Conservation (phyloP, 139 green algal species). For the Chlamydomonas schloesseri region DNA sequence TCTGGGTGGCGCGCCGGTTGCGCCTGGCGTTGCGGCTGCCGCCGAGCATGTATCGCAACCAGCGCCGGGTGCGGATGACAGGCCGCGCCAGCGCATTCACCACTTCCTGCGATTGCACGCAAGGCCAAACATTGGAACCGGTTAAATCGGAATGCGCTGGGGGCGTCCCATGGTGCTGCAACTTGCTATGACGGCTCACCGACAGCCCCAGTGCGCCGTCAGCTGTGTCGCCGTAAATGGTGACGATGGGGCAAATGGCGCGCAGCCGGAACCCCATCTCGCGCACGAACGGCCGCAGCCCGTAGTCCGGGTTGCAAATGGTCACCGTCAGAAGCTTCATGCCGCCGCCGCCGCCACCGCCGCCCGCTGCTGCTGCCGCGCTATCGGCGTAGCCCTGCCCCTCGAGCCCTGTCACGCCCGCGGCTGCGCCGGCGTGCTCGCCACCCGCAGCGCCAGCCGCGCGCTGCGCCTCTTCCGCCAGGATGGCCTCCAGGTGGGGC, state of each 20-base stretch:
- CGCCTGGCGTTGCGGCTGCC: too few relatives aligned
- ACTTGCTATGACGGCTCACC: too few relatives aligned
- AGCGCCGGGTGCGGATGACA: not conserved
- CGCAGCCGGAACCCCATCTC: slow-evolving; percentile 44
- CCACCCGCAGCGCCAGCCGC: not conserved
- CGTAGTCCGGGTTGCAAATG: slow-evolving; percentile 48
- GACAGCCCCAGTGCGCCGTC: slow-evolving; percentile 39
- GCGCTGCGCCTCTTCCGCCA: not conserved
- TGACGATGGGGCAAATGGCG: slow-evolving; percentile 54
- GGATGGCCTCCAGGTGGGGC: slow-evolving; percentile 43
- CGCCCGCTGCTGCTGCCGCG: too few relatives aligned
- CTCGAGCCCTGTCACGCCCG: too few relatives aligned
- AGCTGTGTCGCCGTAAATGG: slow-evolving; percentile 50
- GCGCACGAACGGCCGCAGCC: slow-evolving; percentile 23
- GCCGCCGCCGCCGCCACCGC: not conserved
- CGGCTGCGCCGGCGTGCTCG: too few relatives aligned
- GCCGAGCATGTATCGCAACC: too few relatives aligned
- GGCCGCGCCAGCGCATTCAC: not conserved
- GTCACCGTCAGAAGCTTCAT: slow-evolving; percentile 1
- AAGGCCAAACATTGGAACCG: too few relatives aligned
- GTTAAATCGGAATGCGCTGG: too few relatives aligned
- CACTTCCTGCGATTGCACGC: not conserved
- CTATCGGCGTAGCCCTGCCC: too few relatives aligned
- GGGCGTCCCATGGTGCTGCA: too few relatives aligned
- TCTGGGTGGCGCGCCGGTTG: too few relatives aligned